A percentile compares a stretch with the other conserved stretches of the same genome.
Conservation (phyloP, 805 yeast genomes). For the Saturnispora hagleri region DNA sequence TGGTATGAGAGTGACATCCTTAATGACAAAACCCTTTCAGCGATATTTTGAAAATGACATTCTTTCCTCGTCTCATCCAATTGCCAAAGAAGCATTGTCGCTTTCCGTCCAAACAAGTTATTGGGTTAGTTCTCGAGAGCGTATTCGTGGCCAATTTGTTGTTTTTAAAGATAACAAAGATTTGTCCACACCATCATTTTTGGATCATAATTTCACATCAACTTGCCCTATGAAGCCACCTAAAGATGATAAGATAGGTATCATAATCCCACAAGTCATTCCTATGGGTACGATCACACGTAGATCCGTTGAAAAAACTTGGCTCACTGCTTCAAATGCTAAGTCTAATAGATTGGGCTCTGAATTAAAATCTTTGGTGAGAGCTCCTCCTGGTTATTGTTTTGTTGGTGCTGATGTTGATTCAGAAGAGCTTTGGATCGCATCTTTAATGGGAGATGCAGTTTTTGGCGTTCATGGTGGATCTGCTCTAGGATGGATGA, state of each 20-base stretch:
- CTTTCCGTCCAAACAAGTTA: slow-evolving; percentile 76
- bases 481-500: slow-evolving; percentile 98
- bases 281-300: slow-evolving; percentile 97
- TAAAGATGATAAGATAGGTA: slow-evolving; percentile 35
- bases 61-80: slow-evolving; percentile 57
- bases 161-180: slow-evolving; percentile 33
- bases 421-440: slow-evolving; percentile 97
- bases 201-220: slow-evolving; percentile 12
- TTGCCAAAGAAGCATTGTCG: slow-evolving; percentile 71
- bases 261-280: slow-evolving; percentile 74
- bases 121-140: slow-evolving; percentile 85
- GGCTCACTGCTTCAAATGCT: slow-evolving; percentile 97
- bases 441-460: slow-evolving; percentile 89
- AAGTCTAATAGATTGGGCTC: slow-evolving; percentile 82
- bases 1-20: slow-evolving; percentile 55
- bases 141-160: slow-evolving; percentile 80
- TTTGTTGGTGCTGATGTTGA: slow-evolving; percentile 99
- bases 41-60: slow-evolving; percentile 65
- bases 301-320: slow-evolving; percentile 92
- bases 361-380: slow-evolving; percentile 77
- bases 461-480: slow-evolving; percentile 86
- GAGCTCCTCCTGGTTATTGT: slow-evolving; percentile 81
- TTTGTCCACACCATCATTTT: background rate
- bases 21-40: slow-evolving; percentile 70
- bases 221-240: slow-evolving; percentile 8